phyloP scores from a whole-genome alignment of 1,284 basidiomycete species.

The Hypsizygus ulmarius region DNA sequence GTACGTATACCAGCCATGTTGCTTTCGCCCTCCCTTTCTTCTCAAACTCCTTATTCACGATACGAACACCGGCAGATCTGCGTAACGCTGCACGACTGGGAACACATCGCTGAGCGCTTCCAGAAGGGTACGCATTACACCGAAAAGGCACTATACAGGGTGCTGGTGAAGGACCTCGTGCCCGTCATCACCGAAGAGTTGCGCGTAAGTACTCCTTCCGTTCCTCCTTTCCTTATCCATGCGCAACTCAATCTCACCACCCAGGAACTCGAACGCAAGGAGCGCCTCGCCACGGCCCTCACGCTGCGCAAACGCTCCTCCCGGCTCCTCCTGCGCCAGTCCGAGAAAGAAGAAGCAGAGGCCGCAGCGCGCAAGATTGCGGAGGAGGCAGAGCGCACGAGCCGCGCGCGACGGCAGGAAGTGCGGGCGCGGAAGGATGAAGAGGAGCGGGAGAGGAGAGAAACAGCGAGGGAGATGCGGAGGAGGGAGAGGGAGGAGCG shows the following conservation, averaged over 20 bases:
- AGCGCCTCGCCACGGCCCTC: slow-evolving; percentile 64
- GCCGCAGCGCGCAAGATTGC: slow-evolving; percentile 49
- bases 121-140: slow-evolving; percentile 73
- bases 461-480: slow-evolving; percentile 36
- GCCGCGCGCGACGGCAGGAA: slow-evolving; percentile 61
- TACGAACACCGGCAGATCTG: slow-evolving; percentile 55
- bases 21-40: neutral
- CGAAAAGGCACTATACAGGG: slow-evolving; percentile 75
- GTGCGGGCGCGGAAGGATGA: slow-evolving; percentile 65
- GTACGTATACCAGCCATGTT: slow-evolving; percentile 42
- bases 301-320: slow-evolving; percentile 81
- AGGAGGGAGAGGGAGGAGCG: slow-evolving; percentile 36
- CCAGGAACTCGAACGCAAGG: slow-evolving; percentile 63
- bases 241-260: slow-evolving; percentile 10
- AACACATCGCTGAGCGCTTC: slow-evolving; percentile 68
- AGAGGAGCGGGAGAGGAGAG: slow-evolving; percentile 55
- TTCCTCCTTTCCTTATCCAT: slow-evolving; percentile 18
- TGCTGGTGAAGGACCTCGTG: slow-evolving; percentile 62
- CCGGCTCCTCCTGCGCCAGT: slow-evolving; percentile 74
- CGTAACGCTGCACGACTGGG: slow-evolving; percentile 79
- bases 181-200: slow-evolving; percentile 66
- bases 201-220: slow-evolving; percentile 40
- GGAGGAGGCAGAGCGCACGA: slow-evolving; percentile 64
- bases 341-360: slow-evolving; percentile 66
- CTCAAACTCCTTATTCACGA: slow-evolving; percentile 2